Conservation (phyloP, 75 land plant genomes). For the Pinus tabuliformis region DNA sequence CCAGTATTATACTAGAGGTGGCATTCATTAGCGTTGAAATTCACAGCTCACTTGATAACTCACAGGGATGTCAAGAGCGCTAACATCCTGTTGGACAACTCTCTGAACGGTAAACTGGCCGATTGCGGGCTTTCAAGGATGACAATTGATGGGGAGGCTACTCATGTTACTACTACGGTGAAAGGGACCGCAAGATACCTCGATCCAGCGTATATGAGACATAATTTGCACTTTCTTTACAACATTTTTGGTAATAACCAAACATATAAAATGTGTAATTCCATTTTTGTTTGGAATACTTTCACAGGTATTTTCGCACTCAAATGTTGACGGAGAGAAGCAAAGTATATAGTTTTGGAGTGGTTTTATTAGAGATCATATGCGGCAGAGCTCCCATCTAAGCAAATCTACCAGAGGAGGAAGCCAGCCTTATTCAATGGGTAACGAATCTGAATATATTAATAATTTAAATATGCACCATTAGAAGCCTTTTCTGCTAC, state of each 20-base stretch:
- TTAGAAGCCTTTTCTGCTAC: too few species aligned
- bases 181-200: constrained; percentile 37
- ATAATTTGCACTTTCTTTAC: neutral
- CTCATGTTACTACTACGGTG: constrained; percentile 19
- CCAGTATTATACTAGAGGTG: too few species aligned
- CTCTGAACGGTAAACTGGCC: constrained; percentile 22
- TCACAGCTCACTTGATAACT: too few species aligned
- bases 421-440: neutral
- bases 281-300: too few species aligned
- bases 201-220: constrained; percentile 26
- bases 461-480: too few species aligned
- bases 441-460: neutral
- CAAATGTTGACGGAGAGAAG: constrained; percentile 7
- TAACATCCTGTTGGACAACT: constrained; percentile 28
- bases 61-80: constrained; percentile 42
- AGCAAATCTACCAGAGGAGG: neutral
- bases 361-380: constrained; percentile 10
- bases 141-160: constrained; percentile 17
- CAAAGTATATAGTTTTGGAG: constrained; percentile 19
- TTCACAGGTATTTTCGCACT: constrained; percentile 5
- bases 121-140: constrained; percentile 41
- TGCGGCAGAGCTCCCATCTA: neutral
- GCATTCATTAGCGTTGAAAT: too few species aligned
- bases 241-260: neutral
- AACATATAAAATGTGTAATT: neutral